Evolutionary conservation across 805 yeast species (phyloP).

Genomic region (Yamadazyma sp.): DNA sequence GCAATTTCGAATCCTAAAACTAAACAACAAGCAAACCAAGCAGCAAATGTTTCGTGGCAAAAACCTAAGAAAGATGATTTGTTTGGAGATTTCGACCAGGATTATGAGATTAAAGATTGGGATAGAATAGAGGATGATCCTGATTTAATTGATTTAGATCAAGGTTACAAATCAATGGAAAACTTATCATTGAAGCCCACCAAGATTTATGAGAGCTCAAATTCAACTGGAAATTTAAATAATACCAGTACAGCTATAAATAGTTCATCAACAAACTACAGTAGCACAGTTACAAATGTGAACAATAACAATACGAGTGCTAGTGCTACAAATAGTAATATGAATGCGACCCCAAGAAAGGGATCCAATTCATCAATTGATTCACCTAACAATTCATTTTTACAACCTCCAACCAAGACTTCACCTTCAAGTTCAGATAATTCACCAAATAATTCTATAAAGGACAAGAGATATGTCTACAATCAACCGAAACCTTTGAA

Average conservation of each 20-base stretch:
- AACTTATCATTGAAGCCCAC: slow-evolving; percentile 19
- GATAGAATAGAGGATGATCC: slow-evolving; percentile 21
- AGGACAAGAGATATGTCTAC: slow-evolving; percentile 23
- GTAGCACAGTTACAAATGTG: too few species aligned
- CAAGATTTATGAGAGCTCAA: too few species aligned
- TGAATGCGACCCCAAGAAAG: too few species aligned
- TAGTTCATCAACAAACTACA: too few species aligned
- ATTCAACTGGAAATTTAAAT: too few species aligned
- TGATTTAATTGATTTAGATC: slow-evolving; percentile 69
- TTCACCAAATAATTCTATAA: slow-evolving; percentile 11
- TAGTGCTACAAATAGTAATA: not conserved
- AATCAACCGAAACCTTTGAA: slow-evolving; percentile 40
- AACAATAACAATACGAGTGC: not conserved
- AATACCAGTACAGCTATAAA: too few species aligned
- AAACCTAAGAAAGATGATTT: slow-evolving; percentile 17
- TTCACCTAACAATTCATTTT: slow-evolving; percentile 12
- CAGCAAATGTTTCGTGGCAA: slow-evolving; percentile 31
- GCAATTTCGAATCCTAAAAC: slow-evolving; percentile 1
- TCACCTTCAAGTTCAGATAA: slow-evolving; percentile 10
- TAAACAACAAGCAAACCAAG: slow-evolving; percentile 24
- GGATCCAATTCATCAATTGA: slow-evolving; percentile 8
- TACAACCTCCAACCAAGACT: slow-evolving; percentile 6
- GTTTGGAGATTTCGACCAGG: slow-evolving; percentile 42
- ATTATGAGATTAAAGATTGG: slow-evolving; percentile 23
- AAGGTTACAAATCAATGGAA: slow-evolving; percentile 33